Conservation (phyloP, 2,329 filamentous ascomycete species). For the Kalaharituber pfeilii region DNA sequence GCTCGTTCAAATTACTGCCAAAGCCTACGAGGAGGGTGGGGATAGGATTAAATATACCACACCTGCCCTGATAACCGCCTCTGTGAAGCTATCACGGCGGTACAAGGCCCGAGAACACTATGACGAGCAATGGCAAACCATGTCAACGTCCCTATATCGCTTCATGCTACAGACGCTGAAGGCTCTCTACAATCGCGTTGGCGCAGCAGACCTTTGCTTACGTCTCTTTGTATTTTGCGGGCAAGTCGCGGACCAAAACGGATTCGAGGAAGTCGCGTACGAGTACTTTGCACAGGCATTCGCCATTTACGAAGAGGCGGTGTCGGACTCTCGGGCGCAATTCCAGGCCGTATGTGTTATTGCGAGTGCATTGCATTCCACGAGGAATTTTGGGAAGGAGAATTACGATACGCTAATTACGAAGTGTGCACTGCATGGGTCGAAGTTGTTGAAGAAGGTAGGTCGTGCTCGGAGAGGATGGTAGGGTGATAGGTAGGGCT, state of each 20-base stretch:
- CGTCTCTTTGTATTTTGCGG: constrained; percentile 83
- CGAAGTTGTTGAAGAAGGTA: constrained; percentile 77
- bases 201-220: constrained; percentile 71
- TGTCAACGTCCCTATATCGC: constrained; percentile 73
- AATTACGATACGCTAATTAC: constrained; percentile 98
- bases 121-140: constrained; percentile 49
- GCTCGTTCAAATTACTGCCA: constrained; percentile 71
- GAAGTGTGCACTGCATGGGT: constrained; percentile 89
- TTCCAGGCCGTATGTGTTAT: constrained; percentile 97
- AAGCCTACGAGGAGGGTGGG: constrained; percentile 77
- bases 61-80: constrained; percentile 74
- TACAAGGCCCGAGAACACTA: constrained; percentile 86
- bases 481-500: neutral
- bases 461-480: neutral
- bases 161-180: constrained; percentile 84
- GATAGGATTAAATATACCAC: constrained; percentile 93
- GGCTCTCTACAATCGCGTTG: constrained; percentile 71
- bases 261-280: constrained; percentile 89
- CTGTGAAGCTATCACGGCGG: constrained; percentile 71
- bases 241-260: constrained; percentile 69
- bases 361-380: constrained; percentile 72
- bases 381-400: constrained; percentile 80
- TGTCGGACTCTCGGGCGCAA: constrained; percentile 88
- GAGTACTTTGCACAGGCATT: constrained; percentile 98
- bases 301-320: constrained; percentile 90